Base-by-base conservation (phyloP, 2,329 filamentous ascomycete species). In the Ophiostoma ulmi region DNA sequence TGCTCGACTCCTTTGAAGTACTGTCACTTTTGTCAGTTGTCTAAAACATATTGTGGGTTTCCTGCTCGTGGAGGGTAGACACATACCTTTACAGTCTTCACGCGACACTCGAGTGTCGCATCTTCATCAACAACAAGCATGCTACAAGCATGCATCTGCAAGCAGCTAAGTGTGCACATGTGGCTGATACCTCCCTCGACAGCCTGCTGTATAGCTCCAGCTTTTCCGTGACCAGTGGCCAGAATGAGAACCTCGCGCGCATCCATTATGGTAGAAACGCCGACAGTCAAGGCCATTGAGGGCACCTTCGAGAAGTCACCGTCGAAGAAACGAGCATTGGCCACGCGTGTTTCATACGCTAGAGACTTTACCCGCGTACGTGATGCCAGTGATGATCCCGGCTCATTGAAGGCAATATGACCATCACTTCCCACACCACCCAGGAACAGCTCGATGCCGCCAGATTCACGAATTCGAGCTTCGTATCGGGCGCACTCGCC, bases 331-430 rank as follows among this genome's bases (percentile, higher is more conserved):
- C 91, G 83, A 17, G 88, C 90, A 77, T 93, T 93, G 63, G 90
- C 90, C 1, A 91, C 79, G 70, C 92, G 90, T n/a, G 90, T 93
- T 78, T 92, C 90, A 77, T 91, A 91, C 31, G 90, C 89, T 67
- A 93, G 81, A 1, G 90, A 92, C 84, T 93, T 92, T 75, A 92
- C 89, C 68, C 91, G 83, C 3, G 90, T 93, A 41, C 89, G 84
- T 67, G 87, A 90, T 72, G 84, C 84, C 70, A 93, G 80, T 69
- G 88, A 91, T 4, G 89, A 91, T 6, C 90, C 91, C 5, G 91
- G 90, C 80, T 93, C 91, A 80, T 93, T 93, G 83, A 93, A 93
- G 10, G 90, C 91, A 73, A 93, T 90, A 79, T 93, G 91, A 10
- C 90, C 91, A 76, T 93, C 91, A 22, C 89, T 86, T 36, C 91